Percentiles rank a stretch among this genome's conserved stretches.
Evolutionary conservation across 495 filamentous ascomycete species (phyloP).

Genomic region (Penicillium ochrochloron): DNA sequence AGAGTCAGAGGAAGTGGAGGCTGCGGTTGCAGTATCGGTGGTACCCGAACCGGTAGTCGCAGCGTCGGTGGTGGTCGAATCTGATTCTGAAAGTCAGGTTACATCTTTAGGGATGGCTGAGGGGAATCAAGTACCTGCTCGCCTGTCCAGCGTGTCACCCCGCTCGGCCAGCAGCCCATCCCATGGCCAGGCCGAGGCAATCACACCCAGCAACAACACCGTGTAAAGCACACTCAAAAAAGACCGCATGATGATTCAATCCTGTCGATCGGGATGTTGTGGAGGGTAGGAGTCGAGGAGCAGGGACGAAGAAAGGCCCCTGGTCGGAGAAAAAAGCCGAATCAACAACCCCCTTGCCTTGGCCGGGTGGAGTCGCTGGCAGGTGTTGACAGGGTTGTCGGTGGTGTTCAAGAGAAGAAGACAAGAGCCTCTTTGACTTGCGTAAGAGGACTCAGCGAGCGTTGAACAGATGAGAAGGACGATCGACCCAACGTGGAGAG

Average conservation of each 20-base stretch:
- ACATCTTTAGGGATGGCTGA: neutral
- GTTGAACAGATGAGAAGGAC: slow-evolving; percentile 9
- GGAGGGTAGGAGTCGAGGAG: neutral
- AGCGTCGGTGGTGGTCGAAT: slow-evolving; percentile 32
- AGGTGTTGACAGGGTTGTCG: neutral
- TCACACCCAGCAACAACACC: slow-evolving; percentile 51
- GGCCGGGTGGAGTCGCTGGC: slow-evolving; percentile 15
- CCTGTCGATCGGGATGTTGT: neutral
- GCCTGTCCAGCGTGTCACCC: slow-evolving; percentile 37
- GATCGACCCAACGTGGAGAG: slow-evolving; percentile 21
- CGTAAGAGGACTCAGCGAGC: neutral
- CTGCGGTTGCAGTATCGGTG: slow-evolving; percentile 13
- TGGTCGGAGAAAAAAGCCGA: slow-evolving; percentile 23
- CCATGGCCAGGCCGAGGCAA: slow-evolving; percentile 58
- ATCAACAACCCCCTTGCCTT: slow-evolving; percentile 33
- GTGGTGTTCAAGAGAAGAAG: neutral
- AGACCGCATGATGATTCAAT: slow-evolving; percentile 37
- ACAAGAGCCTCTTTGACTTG: neutral
- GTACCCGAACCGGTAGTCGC: slow-evolving; percentile 17
- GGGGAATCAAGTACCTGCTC: slow-evolving; percentile 36
- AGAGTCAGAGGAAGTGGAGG: slow-evolving; percentile 1
- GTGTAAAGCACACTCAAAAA: slow-evolving; percentile 40
- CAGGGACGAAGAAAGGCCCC: slow-evolving; percentile 13
- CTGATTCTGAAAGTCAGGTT: slow-evolving; percentile 17
- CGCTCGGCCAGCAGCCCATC: slow-evolving; percentile 36